Evolutionary conservation across 1,139 yeast species (phyloP).

Genomic region (Candida tropicalis): DNA sequence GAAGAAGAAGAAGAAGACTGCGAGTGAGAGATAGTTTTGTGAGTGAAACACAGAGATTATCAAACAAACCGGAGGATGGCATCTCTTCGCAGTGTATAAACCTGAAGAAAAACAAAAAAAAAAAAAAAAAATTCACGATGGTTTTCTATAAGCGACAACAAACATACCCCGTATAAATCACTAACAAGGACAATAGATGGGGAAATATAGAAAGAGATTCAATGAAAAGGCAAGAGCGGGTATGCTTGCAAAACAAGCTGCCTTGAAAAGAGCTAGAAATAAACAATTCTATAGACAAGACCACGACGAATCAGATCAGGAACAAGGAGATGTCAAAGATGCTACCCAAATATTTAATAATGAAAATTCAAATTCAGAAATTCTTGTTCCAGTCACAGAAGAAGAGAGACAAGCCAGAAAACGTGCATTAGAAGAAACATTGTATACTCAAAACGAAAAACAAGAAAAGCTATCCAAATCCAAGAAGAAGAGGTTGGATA

Average conservation of each 20-base stretch:
- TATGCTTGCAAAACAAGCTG: conserved; percentile 78
- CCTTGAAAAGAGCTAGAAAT: conserved; percentile 67
- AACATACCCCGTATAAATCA: background rate
- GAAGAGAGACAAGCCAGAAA: conserved; percentile 68
- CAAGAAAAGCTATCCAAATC: conserved; percentile 70
- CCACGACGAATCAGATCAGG: conserved; percentile 20
- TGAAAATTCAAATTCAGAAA: conserved; percentile 62
- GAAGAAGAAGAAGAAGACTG: background rate
- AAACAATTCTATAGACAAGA: conserved; percentile 59
- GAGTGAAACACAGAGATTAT: background rate
- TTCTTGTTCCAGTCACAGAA: conserved; percentile 51
- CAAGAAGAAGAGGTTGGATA: conserved; percentile 77
- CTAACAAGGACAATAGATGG: conserved; percentile 49
- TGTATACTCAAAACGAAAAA: conserved; percentile 55
- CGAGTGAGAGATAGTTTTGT: too few species aligned
- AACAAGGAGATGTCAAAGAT: conserved; percentile 10
- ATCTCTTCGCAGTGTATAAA: background rate
- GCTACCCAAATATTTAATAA: conserved; percentile 7
- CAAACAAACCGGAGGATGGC: background rate
- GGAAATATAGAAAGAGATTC: conserved; percentile 76
- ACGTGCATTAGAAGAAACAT: conserved; percentile 60
- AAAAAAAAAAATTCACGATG: background rate
- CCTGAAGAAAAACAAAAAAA: background rate
- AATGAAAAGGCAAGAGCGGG: conserved; percentile 88
- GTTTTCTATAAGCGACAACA: background rate